Percentiles rank a stretch among this genome's conserved stretches.
Evolutionary conservation across 148 eudicot species (phyloP).

Genomic region (Fagopyrum homotropicum): DNA sequence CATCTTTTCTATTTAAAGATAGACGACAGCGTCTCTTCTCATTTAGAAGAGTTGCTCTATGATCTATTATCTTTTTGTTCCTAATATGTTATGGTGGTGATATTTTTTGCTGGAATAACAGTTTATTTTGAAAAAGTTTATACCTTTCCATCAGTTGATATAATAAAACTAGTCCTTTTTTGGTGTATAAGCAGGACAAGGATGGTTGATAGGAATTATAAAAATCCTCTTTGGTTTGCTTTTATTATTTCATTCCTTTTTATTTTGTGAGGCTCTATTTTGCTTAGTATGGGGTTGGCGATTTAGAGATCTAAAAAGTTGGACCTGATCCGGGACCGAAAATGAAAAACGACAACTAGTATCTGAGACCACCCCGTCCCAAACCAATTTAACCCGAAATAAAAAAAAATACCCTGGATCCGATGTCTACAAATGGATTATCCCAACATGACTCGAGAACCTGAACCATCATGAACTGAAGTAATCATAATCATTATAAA

Average conservation of each 20-base stretch:
- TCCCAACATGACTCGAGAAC: too few species aligned
- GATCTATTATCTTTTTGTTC: not conserved
- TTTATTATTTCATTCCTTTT: not conserved
- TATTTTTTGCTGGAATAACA: not conserved
- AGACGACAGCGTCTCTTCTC: conserved; percentile 10
- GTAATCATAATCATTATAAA: too few species aligned
- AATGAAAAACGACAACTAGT: too few species aligned
- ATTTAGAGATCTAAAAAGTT: too few species aligned
- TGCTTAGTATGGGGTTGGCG: too few species aligned
- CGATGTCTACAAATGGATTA: too few species aligned
- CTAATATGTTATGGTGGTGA: conserved; percentile 10
- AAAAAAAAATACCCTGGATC: too few species aligned
- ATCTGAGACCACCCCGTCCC: too few species aligned
- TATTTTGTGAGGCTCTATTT: not conserved
- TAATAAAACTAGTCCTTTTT: not conserved
- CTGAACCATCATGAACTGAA: too few species aligned
- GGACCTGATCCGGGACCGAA: too few species aligned
- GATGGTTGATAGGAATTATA: not conserved
- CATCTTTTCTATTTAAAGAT: not conserved
- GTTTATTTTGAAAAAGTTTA: not conserved
- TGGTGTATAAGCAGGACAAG: conserved; percentile 5
- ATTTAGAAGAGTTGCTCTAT: not conserved
- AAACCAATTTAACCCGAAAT: too few species aligned
- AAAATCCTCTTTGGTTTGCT: not conserved
- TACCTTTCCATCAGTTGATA: conserved; percentile 1